phyloP scores from a whole-genome alignment of 305 asterid species.

The Ilex paraguariensis region DNA sequence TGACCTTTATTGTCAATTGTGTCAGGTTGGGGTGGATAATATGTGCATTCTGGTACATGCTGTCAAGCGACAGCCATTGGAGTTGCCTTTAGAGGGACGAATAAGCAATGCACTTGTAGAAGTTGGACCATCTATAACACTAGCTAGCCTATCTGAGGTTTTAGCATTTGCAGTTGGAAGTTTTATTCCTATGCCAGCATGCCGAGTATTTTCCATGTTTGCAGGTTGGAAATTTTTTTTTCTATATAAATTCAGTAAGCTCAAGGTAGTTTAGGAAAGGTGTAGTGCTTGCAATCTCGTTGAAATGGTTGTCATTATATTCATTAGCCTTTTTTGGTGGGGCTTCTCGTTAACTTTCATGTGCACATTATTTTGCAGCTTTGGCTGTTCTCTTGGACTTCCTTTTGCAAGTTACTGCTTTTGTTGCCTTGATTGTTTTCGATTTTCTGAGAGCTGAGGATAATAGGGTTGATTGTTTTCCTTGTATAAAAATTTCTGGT shows the following conservation, averaged over 20 bases:
- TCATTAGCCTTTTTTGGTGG: not conserved
- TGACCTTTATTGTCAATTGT: conserved; percentile 13
- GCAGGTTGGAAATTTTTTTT: conserved; percentile 55
- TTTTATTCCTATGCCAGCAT: conserved; percentile 98
- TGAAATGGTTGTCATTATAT: no score
- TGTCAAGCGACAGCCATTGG: conserved; percentile 89
- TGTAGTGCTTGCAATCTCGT: no score
- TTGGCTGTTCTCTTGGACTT: conserved; percentile 97
- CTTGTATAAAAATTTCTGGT: conserved; percentile 62
- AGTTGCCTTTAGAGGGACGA: conserved; percentile 93
- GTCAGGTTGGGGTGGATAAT: conserved; percentile 98
- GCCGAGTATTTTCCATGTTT: conserved; percentile 98
- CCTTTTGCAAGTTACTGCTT: conserved; percentile 97
- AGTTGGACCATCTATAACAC: conserved; percentile 97
- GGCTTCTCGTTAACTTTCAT: conserved; percentile 18
- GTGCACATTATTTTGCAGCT: conserved; percentile 48
- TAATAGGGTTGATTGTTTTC: conserved; percentile 87
- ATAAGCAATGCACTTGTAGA: conserved; percentile 97
- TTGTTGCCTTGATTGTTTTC: conserved; percentile 90
- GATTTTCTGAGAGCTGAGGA: conserved; percentile 97
- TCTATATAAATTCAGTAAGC: conserved; percentile 3
- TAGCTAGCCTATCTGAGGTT: conserved; percentile 95
- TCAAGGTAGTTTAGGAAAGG: not conserved
- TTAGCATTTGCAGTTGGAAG: conserved; percentile 99
- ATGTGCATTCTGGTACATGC: conserved; percentile 99